These are phyloP conservation scores for Kuraishia floccosa DNA, from an alignment of 805 yeast species.

Conservation along the genomic window DNA sequence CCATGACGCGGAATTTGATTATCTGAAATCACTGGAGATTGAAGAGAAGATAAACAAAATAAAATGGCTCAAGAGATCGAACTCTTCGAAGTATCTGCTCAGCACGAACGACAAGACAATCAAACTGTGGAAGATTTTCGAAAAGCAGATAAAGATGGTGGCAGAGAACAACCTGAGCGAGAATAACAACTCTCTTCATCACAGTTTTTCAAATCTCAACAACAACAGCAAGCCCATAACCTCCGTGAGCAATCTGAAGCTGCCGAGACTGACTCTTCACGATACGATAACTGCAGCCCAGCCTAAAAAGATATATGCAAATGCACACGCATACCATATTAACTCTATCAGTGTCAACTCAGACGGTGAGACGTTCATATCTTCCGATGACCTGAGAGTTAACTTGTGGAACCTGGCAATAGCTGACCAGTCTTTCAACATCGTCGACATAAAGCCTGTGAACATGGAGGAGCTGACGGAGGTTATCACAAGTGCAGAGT, in stretches of 20 bases:
- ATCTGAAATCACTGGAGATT: constrained; percentile 88
- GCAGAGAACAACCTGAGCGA: constrained; percentile 78
- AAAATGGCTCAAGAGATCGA: constrained; percentile 86
- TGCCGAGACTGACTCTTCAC: constrained; percentile 87
- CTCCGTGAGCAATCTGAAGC: constrained; percentile 37
- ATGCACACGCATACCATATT: constrained; percentile 97
- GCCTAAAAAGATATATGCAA: constrained; percentile 83
- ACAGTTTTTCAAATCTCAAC: constrained; percentile 2
- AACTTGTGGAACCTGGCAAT: constrained; percentile 92
- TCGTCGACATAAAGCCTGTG: constrained; percentile 95
- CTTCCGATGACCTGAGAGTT: constrained; percentile 89
- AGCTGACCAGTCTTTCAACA: constrained; percentile 92
- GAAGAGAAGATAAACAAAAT: constrained; percentile 97
- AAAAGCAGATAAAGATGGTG: constrained; percentile 84
- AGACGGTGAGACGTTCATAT: constrained; percentile 91
- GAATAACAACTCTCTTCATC: constrained; percentile 9
- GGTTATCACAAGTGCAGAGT: constrained; percentile 93
- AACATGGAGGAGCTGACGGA: constrained; percentile 99
- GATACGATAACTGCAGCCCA: constrained; percentile 93
- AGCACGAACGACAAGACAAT: constrained; percentile 97
- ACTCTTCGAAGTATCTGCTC: constrained; percentile 81
- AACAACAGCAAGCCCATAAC: constrained; percentile 10
- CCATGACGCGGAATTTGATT: constrained; percentile 98
- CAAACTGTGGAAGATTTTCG: constrained; percentile 93
- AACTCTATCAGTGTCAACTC: constrained; percentile 90